phyloP scores from a whole-genome alignment of 2,329 filamentous ascomycete genomes.

The Coniochaeta sp. region DNA sequence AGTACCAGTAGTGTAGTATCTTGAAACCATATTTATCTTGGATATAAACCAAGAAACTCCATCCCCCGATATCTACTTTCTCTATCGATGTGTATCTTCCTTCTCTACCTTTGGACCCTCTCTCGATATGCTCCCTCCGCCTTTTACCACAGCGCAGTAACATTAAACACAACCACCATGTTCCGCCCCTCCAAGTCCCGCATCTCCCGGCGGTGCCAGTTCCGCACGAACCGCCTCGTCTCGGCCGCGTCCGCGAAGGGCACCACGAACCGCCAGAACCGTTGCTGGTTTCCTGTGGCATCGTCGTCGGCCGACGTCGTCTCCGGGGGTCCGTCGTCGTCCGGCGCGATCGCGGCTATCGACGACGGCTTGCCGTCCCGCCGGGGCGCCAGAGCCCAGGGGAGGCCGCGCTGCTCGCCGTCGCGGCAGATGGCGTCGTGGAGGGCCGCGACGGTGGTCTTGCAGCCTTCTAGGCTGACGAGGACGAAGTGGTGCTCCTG shows the following conservation, averaged over 20 bases:
- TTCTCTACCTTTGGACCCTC: too few species aligned
- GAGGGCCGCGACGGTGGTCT: constrained; percentile 22
- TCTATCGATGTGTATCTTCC: not conserved
- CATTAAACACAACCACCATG: constrained; percentile 17
- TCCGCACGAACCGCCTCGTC: constrained; percentile 41
- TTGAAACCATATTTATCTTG: not conserved
- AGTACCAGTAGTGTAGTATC: too few species aligned
- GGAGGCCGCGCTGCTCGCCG: constrained; percentile 30
- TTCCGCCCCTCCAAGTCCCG: constrained; percentile 15
- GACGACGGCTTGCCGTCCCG: constrained; percentile 10
- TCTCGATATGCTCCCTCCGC: too few species aligned
- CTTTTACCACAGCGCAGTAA: constrained; percentile 21
- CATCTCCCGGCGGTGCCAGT: constrained; percentile 33
- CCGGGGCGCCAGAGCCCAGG: constrained; percentile 21
- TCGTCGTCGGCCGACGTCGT: constrained; percentile 8
- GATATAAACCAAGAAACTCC: too few species aligned
- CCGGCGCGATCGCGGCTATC: not conserved
- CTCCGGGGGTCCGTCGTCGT: not conserved
- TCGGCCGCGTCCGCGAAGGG: constrained; percentile 47
- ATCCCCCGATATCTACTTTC: too few species aligned
- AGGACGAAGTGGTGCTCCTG: constrained; percentile 23
- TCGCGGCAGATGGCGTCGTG: constrained; percentile 32
- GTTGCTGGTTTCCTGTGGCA: constrained; percentile 11
- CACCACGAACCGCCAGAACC: constrained; percentile 42
- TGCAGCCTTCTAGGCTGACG: constrained; percentile 23